A percentile compares a stretch with the other conserved stretches of the same genome.
Conservation (phyloP, 495 filamentous ascomycete species). For the Podospora comata region DNA sequence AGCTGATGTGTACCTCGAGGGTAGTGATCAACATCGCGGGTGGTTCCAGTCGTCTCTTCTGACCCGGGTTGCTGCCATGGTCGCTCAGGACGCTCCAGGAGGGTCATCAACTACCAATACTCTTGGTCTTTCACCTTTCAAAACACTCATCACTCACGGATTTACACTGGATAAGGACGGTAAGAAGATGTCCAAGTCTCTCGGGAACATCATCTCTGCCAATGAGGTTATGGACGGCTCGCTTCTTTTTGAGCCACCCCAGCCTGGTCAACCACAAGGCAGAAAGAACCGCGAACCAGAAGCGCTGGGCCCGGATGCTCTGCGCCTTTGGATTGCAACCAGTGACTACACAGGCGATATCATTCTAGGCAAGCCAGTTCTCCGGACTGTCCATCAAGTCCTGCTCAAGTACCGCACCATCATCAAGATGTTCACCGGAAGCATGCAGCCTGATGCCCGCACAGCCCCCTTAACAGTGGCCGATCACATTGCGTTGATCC, state of each 20-base stretch:
- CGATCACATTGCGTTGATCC: constrained; percentile 74
- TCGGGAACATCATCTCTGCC: constrained; percentile 85
- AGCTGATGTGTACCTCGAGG: constrained; percentile 90
- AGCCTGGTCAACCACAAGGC: not conserved
- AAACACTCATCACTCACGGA: constrained; percentile 85
- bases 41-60: constrained; percentile 99
- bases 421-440: constrained; percentile 83
- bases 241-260: constrained; percentile 48
- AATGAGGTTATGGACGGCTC: constrained; percentile 79
- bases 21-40: constrained; percentile 90
- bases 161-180: constrained; percentile 87
- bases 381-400: constrained; percentile 67
- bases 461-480: constrained; percentile 47
- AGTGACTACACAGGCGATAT: constrained; percentile 90
- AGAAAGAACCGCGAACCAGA: constrained; percentile 30
- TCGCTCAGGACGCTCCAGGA: constrained; percentile 18
- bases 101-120: constrained; percentile 17
- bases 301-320: constrained; percentile 69
- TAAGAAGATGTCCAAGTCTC: constrained; percentile 97
- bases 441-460: constrained; percentile 59
- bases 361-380: constrained; percentile 67
- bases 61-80: constrained; percentile 60
- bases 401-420: constrained; percentile 84
- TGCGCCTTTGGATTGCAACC: constrained; percentile 89
- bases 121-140: constrained; percentile 61